Evolutionary conservation across 1,284 basidiomycete genomes (phyloP), one percentile per base, ranked within the genome.

Genomic region (Apiotrichum domesticum): DNA sequence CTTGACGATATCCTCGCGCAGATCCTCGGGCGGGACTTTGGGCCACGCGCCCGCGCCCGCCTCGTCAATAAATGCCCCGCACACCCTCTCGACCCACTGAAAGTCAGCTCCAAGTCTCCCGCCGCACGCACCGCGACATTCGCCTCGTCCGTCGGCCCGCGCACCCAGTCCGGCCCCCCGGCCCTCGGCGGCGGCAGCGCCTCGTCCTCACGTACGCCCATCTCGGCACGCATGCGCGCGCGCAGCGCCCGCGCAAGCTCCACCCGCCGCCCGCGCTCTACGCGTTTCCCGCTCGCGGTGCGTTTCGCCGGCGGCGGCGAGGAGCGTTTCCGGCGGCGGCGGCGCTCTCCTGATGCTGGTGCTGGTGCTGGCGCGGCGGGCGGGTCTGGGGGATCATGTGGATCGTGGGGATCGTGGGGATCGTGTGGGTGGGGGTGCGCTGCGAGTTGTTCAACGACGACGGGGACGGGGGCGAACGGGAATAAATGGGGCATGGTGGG

Each of bases 11-110:
- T 63, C 65, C 13, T 57, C 52, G 3, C 62, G 59, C 3, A 66
- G 56, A 34, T 66, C 65, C 15, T 62, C 61, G 7, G 48, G 44
- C 5, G 65, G 65, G 1, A 66, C 63, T 44, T 58, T 58, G 43
- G 29, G 52, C 59, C 55, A 57, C 13, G 37, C 43, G 42, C 54
- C 42, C 39, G 52, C 48, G 29, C 47, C 43, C 9, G 57, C 65
- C 21, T 64, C 63, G 2, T 54, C 48, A 40, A 66, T 60, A 42
- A 66, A 61, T n/a, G 43, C 37, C 0, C 41, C 33, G n/a, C 55
- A 57, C 4, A 66, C 55, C 2, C 55, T 46, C 35, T 64, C 60
- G 21, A 66, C 46, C 61, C 63, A 64, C 65, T 66, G 54, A n/a
- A 39, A 39, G 21, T 21, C 21, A 21, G 21, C 21, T 21, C 21